Percentiles rank a stretch among this genome's conserved stretches.
Evolutionary conservation across 768 basidiomycete species (phyloP).

Genomic region (Mycena rosella): DNA sequence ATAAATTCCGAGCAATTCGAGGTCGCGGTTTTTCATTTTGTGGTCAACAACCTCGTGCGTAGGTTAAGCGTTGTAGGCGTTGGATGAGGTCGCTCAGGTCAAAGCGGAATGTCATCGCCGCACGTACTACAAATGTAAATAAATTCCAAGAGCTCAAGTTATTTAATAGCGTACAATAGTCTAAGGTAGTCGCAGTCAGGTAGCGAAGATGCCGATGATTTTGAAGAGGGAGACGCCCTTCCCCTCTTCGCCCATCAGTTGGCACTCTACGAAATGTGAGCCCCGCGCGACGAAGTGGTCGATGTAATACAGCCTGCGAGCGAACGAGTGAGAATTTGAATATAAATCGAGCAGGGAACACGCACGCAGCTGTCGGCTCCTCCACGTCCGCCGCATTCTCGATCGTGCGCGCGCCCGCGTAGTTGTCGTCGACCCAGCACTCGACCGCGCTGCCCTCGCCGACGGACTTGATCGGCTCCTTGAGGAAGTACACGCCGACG

Average conservation of each 20-base stretch:
- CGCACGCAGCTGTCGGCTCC: constrained; percentile 77
- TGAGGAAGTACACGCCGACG: constrained; percentile 90
- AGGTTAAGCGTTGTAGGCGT: too few species aligned
- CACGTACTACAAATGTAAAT: too few species aligned
- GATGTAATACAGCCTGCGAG: constrained; percentile 82
- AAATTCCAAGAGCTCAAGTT: too few species aligned
- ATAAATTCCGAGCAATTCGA: too few species aligned
- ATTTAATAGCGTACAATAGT: too few species aligned
- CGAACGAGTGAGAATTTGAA: constrained; percentile 18
- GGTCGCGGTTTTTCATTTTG: too few species aligned
- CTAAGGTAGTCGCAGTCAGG: too few species aligned
- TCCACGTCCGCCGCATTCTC: constrained; percentile 80
- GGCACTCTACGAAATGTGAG: constrained; percentile 94
- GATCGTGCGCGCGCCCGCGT: constrained; percentile 78
- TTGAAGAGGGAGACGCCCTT: constrained; percentile 85
- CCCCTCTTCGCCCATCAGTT: constrained; percentile 90
- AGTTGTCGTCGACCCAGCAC: constrained; percentile 99
- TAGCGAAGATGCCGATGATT: constrained; percentile 91
- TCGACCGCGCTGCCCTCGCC: constrained; percentile 79
- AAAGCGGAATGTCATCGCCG: too few species aligned
- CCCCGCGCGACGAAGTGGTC: constrained; percentile 89
- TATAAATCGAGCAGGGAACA: constrained; percentile 38
- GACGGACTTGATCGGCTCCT: constrained; percentile 70
- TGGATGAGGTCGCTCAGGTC: too few species aligned
- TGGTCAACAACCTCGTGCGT: too few species aligned